Base-by-base conservation (phyloP, 495 filamentous ascomycete species). In the Penicillium cataractarum region DNA sequence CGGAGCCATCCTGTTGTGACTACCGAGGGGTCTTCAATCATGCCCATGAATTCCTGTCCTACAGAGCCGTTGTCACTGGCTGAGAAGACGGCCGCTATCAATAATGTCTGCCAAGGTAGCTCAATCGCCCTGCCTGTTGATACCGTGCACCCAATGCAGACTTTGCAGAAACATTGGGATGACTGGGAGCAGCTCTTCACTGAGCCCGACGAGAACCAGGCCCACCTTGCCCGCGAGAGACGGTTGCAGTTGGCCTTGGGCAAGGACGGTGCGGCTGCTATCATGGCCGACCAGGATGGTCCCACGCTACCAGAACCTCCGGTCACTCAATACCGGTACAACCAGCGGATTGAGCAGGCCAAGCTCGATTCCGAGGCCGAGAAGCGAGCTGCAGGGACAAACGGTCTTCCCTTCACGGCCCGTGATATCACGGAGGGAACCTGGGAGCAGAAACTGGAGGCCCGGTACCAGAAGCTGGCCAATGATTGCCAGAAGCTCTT, bases 341-440 rank as follows among this genome's bases (percentile, higher is more conserved):
- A 50, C 7, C 46, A 50, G 24, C 46, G 46, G 24, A 50, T 50
- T 29, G 22, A 50, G 46, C 12, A 13, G 17, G 46, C 6, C 46
- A 50, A 29, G 46, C 46, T 24, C 46, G 24, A 50, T 24, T 24
- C 46, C 13, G 46, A 50, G 26, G 46, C 44, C n/a, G 22, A 48
- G 44, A 48, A n/a, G 24, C 24, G 7, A 2, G 9, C n/a, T 21
- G 29, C 21, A 9, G 29, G n/a, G 15, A 2, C 7, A 19, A 12
- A 54, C 6, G 0, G 6, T 24, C 31, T 32, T 22, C 21, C 32
- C 13, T 35, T 35, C 31, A 33, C 51, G 31, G 51, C 10, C 29
- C 51, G 8, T 1, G 51, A 35, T 17, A 54, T 54, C n/a, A 12
- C 51, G 17, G 51, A 54, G 31, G 51, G 51, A 13, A 54, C 32